Evolutionary conservation across 495 filamentous ascomycete species (phyloP), one percentile per base, ranked within the genome.

Genomic region (Daldinia bambusicola): DNA sequence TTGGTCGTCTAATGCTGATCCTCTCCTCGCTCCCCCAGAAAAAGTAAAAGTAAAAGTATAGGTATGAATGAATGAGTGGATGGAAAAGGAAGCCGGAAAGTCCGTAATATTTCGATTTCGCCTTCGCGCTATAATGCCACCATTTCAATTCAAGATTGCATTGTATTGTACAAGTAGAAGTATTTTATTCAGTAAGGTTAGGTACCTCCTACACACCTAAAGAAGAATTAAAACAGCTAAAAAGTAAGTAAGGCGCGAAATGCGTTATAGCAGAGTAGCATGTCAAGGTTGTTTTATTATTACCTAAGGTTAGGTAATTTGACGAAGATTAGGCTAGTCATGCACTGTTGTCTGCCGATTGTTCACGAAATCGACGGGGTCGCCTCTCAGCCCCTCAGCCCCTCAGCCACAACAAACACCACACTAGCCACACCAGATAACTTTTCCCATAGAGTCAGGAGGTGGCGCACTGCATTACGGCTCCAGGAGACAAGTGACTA

Each of bases 61-160:
- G 69, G 59, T 70, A 69, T 55, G 69, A 71, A 63, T 71, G 59
- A 72, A 69, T 55, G 69, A 71, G 56, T 26, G 61, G 70, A 61
- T 62, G 43, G 57, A 69, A 64, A 52, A 10, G 13, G 40, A 69
- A 65, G 40, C 55, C 16, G 40, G 55, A 61, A 26, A 26, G 26
- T 34, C 40, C 57, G 18, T 18, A 32, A 41, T 53, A 43, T 31
- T 41, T 41, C 40, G 63, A 50, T 55, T 63, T 45, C 18, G 26
- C 53, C 57, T 64, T 10, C 64, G 63, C 60, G 67, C 71, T 74
- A 73, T 76, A 52, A 74, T 40, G 58, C 43, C 37, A 71, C 59
- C 75, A 77, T 77, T 60, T 32, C 2, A 18, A 18, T 22, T 48
- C 43, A 16, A 48, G 12, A 22, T 48, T 48, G 9, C 22, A 48